Percentiles rank a stretch among this genome's conserved stretches.
These are phyloP conservation scores for Eremomyces bilateralis DNA, from an alignment of 495 filamentous ascomycete genomes.

Conservation along the genomic window DNA sequence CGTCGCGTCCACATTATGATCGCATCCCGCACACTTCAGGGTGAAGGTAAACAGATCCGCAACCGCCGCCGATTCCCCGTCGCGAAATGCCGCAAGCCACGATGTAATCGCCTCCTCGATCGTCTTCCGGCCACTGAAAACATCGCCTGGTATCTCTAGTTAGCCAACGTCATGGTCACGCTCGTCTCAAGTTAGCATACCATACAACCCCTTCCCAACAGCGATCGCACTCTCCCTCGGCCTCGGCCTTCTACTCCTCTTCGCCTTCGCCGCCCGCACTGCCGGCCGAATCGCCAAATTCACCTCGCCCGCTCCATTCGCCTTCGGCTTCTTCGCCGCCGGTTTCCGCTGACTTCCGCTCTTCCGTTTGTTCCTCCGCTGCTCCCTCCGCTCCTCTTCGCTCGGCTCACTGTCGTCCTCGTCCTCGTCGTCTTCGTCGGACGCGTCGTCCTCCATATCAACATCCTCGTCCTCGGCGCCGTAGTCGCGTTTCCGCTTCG, in stretches of 20 bases:
- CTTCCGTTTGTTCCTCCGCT: slow-evolving; percentile 18
- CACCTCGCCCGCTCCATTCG: slow-evolving; percentile 16
- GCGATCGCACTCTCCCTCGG: slow-evolving; percentile 16
- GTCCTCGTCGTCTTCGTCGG: slow-evolving; percentile 32
- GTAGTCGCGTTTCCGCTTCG: slow-evolving; percentile 34
- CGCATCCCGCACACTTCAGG: slow-evolving; percentile 60
- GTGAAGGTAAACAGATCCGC: slow-evolving; percentile 78
- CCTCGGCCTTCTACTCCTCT: slow-evolving; percentile 15
- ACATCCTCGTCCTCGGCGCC: slow-evolving; percentile 17
- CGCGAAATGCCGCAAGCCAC: slow-evolving; percentile 57
- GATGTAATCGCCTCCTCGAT: slow-evolving; percentile 55
- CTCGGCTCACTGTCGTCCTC: slow-evolving; percentile 43
- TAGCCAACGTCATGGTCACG: slow-evolving; percentile 4
- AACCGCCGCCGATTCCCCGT: slow-evolving; percentile 43
- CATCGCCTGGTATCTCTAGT: slow-evolving; percentile 36
- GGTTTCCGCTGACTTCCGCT: slow-evolving; percentile 24
- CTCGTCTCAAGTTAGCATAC: slow-evolving; percentile 24
- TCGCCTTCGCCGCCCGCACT: slow-evolving; percentile 24
- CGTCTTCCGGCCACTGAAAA: slow-evolving; percentile 50
- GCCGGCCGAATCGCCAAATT: slow-evolving; percentile 21
- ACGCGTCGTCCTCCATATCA: slow-evolving; percentile 21
- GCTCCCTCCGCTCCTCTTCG: slow-evolving; percentile 29
- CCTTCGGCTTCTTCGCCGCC: slow-evolving; percentile 42
- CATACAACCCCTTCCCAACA: slow-evolving; percentile 51
- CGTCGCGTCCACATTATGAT: slow-evolving; percentile 45